Evolutionary conservation across 2,329 filamentous ascomycete species (phyloP).

Genomic region (Phialemoniopsis sp.): DNA sequence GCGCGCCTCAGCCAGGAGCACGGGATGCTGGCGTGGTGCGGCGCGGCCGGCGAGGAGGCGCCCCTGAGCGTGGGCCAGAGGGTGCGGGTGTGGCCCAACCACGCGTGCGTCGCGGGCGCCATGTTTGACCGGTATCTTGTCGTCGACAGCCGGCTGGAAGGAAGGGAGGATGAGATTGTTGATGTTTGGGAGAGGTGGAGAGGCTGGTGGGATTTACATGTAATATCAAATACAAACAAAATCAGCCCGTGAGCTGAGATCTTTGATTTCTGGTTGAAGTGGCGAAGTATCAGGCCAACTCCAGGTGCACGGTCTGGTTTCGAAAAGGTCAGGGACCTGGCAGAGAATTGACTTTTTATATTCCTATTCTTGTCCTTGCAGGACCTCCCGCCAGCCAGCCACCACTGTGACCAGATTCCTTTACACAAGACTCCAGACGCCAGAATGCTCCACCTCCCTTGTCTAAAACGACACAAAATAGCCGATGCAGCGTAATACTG

Average conservation of each 20-base stretch:
- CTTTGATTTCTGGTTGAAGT: too few species aligned
- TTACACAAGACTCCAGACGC: not conserved
- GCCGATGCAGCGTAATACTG: not conserved
- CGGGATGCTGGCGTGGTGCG: constrained; percentile 62
- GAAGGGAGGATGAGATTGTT: constrained; percentile 56
- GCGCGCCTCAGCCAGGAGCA: constrained; percentile 75
- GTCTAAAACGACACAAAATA: not conserved
- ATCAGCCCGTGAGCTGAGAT: too few species aligned
- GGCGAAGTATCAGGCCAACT: too few species aligned
- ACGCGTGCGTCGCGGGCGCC: constrained; percentile 72
- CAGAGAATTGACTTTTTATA: too few species aligned
- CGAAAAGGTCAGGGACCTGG: not conserved
- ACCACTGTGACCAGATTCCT: too few species aligned
- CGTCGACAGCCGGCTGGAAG: constrained; percentile 57
- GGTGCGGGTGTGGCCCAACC: constrained; percentile 73
- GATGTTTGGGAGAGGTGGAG: constrained; percentile 73
- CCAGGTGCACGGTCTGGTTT: too few species aligned
- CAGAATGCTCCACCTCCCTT: not conserved
- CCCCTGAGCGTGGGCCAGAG: constrained; percentile 59
- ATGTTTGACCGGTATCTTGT: constrained; percentile 71
- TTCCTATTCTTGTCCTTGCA: too few species aligned
- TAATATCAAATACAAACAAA: too few species aligned
- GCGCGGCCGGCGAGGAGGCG: constrained; percentile 36
- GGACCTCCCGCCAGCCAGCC: too few species aligned
- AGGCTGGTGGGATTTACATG: constrained; percentile 52